A percentile compares a stretch with the other conserved stretches of the same genome.
phyloP scores from a whole-genome alignment of 2,329 filamentous ascomycete genomes.

The Hortaea sp. region DNA sequence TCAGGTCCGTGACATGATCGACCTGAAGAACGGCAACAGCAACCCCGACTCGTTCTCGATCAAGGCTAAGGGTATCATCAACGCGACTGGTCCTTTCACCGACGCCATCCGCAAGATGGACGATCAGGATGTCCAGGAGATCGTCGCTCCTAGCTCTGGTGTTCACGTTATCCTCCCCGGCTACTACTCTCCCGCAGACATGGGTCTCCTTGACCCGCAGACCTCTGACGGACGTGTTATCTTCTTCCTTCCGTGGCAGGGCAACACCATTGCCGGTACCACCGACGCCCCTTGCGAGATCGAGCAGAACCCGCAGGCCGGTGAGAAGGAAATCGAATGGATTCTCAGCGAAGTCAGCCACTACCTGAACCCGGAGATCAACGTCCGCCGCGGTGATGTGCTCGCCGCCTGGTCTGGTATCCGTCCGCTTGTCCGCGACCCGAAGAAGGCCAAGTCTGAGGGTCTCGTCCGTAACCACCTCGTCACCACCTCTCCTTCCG shows the following conservation, averaged over 20 bases:
- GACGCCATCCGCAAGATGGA: conserved; percentile 82
- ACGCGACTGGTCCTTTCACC: conserved; percentile 80
- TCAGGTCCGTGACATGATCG: conserved; percentile 58
- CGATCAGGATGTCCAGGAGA: conserved; percentile 59
- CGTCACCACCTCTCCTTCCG: conserved; percentile 67
- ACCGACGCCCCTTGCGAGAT: conserved; percentile 71
- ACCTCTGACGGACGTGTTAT: conserved; percentile 85
- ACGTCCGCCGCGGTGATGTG: conserved; percentile 75
- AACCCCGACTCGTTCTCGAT: conserved; percentile 54
- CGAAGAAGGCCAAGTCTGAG: conserved; percentile 75
- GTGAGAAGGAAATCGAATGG: conserved; percentile 79
- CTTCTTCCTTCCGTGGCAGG: conserved; percentile 90
- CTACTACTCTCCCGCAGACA: conserved; percentile 74
- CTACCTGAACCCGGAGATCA: conserved; percentile 76
- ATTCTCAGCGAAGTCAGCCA: conserved; percentile 74
- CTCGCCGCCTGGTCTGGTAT: conserved; percentile 85
- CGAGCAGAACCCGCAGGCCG: conserved; percentile 61
- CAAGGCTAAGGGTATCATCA: conserved; percentile 71
- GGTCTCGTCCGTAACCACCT: conserved; percentile 82
- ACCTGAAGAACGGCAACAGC: conserved; percentile 53
- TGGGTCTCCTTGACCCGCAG: conserved; percentile 78
- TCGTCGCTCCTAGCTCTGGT: conserved; percentile 76
- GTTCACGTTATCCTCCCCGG: conserved; percentile 80
- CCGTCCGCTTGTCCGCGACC: conserved; percentile 74
- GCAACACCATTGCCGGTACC: conserved; percentile 82